Percentiles rank a stretch among this genome's conserved stretches.
phyloP scores from a whole-genome alignment of 1,284 basidiomycete species.

The Psilocybe mexicana region DNA sequence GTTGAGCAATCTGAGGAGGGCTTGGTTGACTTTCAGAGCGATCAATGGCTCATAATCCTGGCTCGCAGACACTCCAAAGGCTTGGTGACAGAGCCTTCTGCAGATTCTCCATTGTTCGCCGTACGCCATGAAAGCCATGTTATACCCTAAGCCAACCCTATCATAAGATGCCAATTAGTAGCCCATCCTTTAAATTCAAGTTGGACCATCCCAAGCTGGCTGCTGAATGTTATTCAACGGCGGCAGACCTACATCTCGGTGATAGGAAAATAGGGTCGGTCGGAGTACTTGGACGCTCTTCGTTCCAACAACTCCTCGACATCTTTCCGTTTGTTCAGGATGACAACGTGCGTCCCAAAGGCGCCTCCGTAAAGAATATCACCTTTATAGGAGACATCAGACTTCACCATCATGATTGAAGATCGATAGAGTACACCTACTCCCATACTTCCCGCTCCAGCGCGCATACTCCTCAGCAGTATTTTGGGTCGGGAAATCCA shows the following conservation, averaged over 20 bases:
- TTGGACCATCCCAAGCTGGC: too few species aligned
- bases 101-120: conserved; percentile 29
- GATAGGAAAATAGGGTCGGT: conserved; percentile 31
- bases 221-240: too few species aligned
- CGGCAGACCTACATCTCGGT: conserved; percentile 18
- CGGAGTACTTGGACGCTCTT: conserved; percentile 41
- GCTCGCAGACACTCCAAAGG: conserved; percentile 25
- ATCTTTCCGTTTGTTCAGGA: conserved; percentile 38
- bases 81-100: conserved; percentile 28
- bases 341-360: conserved; percentile 35
- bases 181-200: too few species aligned
- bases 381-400: conserved; percentile 21
- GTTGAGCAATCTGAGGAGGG: conserved; percentile 24
- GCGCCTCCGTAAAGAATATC: conserved; percentile 36
- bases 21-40: conserved; percentile 22
- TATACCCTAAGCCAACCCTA: conserved; percentile 28
- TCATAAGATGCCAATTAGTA: background rate
- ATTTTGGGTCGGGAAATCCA: conserved; percentile 25
- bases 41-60: conserved; percentile 23
- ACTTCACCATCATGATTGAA: background rate
- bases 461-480: conserved; percentile 23
- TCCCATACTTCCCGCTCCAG: conserved; percentile 26
- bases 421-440: background rate
- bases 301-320: conserved; percentile 42
- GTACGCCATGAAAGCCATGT: conserved; percentile 28